Evolutionary conservation across 306 rosid genomes (phyloP).

Genomic region (Prosopis cineraria): DNA sequence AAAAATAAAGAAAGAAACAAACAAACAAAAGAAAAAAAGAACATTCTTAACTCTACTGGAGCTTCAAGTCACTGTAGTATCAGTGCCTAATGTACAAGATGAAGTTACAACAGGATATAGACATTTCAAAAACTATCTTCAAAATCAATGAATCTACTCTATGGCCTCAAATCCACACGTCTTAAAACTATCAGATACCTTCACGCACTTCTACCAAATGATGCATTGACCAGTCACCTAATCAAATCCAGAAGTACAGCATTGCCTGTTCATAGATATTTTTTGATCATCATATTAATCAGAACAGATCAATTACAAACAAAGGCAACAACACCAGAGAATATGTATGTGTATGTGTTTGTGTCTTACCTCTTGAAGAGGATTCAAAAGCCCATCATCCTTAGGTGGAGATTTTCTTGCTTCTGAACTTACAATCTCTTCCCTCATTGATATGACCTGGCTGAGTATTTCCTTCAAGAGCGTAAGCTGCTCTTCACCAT

Average conservation of each 20-base stretch:
- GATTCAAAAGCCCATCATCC: conserved; percentile 42
- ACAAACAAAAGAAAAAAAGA: neutral
- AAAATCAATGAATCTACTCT: conserved; percentile 30
- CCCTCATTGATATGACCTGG: conserved; percentile 55
- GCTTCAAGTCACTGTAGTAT: conserved; percentile 25
- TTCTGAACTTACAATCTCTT: conserved; percentile 57
- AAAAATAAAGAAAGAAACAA: neutral
- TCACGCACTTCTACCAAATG: conserved; percentile 17
- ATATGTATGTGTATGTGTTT: neutral
- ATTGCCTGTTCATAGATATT: conserved; percentile 75
- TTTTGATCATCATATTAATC: neutral
- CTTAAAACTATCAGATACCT: conserved; percentile 5
- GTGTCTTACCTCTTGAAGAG: conserved; percentile 64
- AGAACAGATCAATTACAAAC: neutral
- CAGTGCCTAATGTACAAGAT: conserved; percentile 39
- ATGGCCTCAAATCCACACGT: conserved; percentile 3
- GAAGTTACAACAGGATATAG: conserved; percentile 31
- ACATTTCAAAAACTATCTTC: conserved; percentile 22
- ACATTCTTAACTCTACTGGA: conserved; percentile 25
- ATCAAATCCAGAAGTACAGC: conserved; percentile 86
- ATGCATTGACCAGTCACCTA: conserved; percentile 33
- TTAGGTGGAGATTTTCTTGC: conserved; percentile 36
- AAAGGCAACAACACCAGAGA: neutral
- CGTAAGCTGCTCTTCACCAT: conserved; percentile 62
- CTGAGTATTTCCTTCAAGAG: conserved; percentile 69